Conservation (phyloP, 768 basidiomycete genomes). For the Hygrophoropsis aurantiaca region DNA sequence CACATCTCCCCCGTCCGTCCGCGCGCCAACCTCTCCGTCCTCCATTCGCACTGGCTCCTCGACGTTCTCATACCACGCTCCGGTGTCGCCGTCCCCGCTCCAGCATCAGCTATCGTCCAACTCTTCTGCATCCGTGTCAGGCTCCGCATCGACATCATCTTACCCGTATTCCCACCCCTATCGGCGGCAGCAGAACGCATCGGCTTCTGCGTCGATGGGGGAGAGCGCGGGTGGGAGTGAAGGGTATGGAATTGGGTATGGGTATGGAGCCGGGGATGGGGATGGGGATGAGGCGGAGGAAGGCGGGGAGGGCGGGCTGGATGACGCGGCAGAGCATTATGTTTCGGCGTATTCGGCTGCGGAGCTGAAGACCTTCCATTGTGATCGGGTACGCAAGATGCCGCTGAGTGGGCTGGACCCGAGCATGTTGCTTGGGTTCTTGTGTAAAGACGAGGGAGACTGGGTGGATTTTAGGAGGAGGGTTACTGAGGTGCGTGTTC, state of each 20-base stretch:
- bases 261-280: slow-evolving; percentile 8
- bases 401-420: slow-evolving; percentile 87
- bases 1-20: slow-evolving; percentile 33
- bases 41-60: slow-evolving; percentile 51
- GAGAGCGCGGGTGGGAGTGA: too few species aligned
- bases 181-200: slow-evolving; percentile 28
- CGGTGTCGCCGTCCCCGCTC: slow-evolving; percentile 62
- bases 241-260: too few species aligned
- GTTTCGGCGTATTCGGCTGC: slow-evolving; percentile 66
- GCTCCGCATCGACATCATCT: slow-evolving; percentile 31
- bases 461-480: slow-evolving; percentile 80
- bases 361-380: slow-evolving; percentile 90
- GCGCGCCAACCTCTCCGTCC: slow-evolving; percentile 48
- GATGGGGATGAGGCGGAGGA: too few species aligned
- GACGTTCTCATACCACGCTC: slow-evolving; percentile 56
- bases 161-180: slow-evolving; percentile 25
- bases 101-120: slow-evolving; percentile 60
- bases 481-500: slow-evolving; percentile 63
- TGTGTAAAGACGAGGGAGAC: slow-evolving; percentile 79
- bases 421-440: slow-evolving; percentile 94
- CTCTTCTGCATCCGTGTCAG: slow-evolving; percentile 23
- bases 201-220: slow-evolving; percentile 17
- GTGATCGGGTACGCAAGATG: slow-evolving; percentile 97
- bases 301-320: slow-evolving; percentile 30
- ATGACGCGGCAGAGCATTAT: slow-evolving; percentile 61